phyloP scores from a whole-genome alignment of 2,329 filamentous ascomycete genomes.

The Phialophora verrucosa region DNA sequence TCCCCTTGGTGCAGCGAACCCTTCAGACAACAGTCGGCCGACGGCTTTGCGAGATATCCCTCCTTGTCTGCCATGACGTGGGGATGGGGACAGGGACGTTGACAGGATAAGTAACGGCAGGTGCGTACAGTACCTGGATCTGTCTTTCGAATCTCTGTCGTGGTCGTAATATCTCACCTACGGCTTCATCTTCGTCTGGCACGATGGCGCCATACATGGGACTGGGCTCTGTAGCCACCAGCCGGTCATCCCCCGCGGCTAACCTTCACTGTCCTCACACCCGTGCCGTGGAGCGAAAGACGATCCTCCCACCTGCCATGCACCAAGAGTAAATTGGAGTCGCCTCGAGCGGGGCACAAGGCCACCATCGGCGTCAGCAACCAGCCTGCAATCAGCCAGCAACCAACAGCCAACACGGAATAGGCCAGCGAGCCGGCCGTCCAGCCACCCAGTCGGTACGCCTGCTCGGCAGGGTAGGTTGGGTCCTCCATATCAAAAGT shows the following conservation, averaged over 20 bases:
- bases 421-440: not conserved
- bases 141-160: not conserved
- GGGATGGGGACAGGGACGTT: not conserved
- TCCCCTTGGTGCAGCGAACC: constrained; percentile 50
- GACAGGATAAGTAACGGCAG: not conserved
- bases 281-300: not conserved
- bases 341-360: not conserved
- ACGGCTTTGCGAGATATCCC: constrained; percentile 31
- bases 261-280: not conserved
- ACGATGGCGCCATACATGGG: not conserved
- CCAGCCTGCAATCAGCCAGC: not conserved
- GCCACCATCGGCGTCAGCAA: not conserved
- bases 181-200: not conserved
- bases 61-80: constrained; percentile 23
- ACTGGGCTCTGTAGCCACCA: not conserved
- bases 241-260: not conserved
- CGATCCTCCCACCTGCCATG: not conserved
- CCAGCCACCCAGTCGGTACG: not conserved
- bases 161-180: not conserved
- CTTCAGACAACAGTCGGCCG: constrained; percentile 47
- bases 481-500: not conserved
- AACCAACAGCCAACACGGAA: not conserved
- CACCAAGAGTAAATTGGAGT: not conserved
- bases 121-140: not conserved
- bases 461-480: not conserved